These are phyloP conservation scores for Thielaviopsis punctulata DNA, from an alignment of 2,329 filamentous ascomycete genomes.

Conservation along the genomic window DNA sequence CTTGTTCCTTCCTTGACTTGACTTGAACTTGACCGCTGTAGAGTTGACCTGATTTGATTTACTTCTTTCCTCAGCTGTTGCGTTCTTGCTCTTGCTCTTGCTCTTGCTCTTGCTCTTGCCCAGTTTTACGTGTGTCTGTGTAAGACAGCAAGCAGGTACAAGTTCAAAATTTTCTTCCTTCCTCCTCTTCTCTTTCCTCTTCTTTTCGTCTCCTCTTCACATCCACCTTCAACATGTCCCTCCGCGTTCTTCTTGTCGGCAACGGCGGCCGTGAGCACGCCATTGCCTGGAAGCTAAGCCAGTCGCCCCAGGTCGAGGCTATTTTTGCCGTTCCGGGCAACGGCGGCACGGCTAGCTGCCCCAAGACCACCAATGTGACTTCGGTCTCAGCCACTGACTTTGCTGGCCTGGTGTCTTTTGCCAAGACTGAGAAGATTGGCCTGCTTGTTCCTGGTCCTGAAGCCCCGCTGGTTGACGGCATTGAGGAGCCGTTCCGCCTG, in stretches of 20 bases:
- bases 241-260: constrained; percentile 66
- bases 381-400: constrained; percentile 62
- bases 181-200: neutral
- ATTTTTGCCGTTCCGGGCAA: constrained; percentile 65
- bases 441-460: constrained; percentile 84
- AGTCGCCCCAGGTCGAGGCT: constrained; percentile 60
- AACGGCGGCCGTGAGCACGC: constrained; percentile 92
- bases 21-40: constrained; percentile 7
- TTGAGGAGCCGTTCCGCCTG: constrained; percentile 63
- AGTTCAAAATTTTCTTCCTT: neutral
- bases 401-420: constrained; percentile 55
- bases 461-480: constrained; percentile 80
- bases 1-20: constrained; percentile 1
- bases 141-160: neutral
- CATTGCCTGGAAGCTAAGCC: constrained; percentile 80
- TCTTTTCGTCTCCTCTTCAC: neutral
- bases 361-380: constrained; percentile 57
- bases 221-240: constrained; percentile 4
- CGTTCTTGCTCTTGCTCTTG: neutral
- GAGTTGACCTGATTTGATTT: constrained; percentile 3
- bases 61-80: neutral
- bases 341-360: constrained; percentile 58
- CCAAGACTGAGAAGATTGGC: constrained; percentile 55
- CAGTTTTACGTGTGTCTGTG: neutral
- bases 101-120: neutral